Conservation (phyloP, 2,329 filamentous ascomycete species). For the Diaporthe vexans region DNA sequence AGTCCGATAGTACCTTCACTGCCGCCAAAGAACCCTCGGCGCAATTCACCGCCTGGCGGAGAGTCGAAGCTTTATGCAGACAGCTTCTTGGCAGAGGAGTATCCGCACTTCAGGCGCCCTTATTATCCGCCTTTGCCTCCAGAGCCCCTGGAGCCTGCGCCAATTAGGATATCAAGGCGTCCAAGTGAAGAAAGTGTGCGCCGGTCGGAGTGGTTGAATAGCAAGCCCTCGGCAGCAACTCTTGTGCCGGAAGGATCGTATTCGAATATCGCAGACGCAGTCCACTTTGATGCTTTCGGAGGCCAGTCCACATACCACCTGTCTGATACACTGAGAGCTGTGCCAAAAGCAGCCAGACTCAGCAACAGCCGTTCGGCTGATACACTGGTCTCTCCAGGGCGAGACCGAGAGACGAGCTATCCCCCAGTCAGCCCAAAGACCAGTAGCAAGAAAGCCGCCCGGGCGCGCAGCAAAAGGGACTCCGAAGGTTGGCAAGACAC, state of each 20-base stretch:
- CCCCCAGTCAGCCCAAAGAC: not conserved
- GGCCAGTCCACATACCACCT: not conserved
- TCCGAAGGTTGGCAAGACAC: not conserved
- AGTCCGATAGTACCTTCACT: slow-evolving; percentile 5
- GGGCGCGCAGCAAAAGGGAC: not conserved
- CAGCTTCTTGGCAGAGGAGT: not conserved
- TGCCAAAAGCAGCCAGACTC: not conserved
- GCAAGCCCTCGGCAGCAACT: slow-evolving; percentile 6
- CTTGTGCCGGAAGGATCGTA: slow-evolving; percentile 1
- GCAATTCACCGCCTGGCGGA: not conserved
- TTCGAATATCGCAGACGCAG: not conserved
- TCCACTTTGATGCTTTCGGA: not conserved
- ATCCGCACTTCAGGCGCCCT: not conserved
- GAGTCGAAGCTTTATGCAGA: not conserved
- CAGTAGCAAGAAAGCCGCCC: not conserved
- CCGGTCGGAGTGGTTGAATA: slow-evolving; percentile 6
- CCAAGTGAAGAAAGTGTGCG: slow-evolving; percentile 20
- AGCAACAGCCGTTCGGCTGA: slow-evolving; percentile 4
- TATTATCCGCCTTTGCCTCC: not conserved
- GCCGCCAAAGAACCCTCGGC: not conserved
- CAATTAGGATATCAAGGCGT: not conserved
- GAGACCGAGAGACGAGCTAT: not conserved
- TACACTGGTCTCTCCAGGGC: not conserved
- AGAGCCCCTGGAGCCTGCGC: not conserved
- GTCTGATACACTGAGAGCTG: not conserved